Evolutionary conservation across 345 rosid species (phyloP).

Genomic region (Syzygium grande): DNA sequence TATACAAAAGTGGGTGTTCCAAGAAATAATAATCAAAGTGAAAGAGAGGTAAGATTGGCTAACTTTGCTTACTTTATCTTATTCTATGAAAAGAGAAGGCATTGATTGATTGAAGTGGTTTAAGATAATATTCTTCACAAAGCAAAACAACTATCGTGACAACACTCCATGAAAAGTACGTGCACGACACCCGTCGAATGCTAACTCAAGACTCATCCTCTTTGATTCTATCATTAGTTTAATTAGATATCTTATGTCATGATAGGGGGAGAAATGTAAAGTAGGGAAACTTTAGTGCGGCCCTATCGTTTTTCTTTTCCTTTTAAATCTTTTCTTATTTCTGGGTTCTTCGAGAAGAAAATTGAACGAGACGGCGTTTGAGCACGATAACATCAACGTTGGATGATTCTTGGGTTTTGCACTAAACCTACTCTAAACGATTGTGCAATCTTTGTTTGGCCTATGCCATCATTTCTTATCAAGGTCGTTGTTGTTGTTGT

Average conservation of each 20-base stretch:
- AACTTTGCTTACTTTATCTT: neutral
- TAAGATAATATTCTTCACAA: neutral
- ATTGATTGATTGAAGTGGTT: neutral
- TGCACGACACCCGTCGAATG: neutral
- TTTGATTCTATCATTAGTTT: neutral
- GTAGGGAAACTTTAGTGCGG: neutral
- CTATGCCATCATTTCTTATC: neutral
- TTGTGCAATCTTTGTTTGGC: neutral
- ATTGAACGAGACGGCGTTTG: too few species aligned
- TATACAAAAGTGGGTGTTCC: neutral
- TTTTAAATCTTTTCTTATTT: too few species aligned
- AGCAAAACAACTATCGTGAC: neutral
- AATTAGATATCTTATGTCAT: neutral
- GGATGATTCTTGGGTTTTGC: neutral
- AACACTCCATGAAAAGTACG: neutral
- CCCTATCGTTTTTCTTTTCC: neutral
- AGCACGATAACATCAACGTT: neutral
- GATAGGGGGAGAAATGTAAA: neutral
- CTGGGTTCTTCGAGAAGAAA: too few species aligned
- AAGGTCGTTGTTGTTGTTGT: accelerated
- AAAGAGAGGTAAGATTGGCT: neutral
- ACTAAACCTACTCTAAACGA: neutral
- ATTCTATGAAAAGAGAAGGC: neutral
- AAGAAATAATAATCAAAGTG: neutral
- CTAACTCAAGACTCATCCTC: neutral